Base-by-base conservation (phyloP, 2,329 filamentous ascomycete genomes). In the Fusarium sp. region DNA sequence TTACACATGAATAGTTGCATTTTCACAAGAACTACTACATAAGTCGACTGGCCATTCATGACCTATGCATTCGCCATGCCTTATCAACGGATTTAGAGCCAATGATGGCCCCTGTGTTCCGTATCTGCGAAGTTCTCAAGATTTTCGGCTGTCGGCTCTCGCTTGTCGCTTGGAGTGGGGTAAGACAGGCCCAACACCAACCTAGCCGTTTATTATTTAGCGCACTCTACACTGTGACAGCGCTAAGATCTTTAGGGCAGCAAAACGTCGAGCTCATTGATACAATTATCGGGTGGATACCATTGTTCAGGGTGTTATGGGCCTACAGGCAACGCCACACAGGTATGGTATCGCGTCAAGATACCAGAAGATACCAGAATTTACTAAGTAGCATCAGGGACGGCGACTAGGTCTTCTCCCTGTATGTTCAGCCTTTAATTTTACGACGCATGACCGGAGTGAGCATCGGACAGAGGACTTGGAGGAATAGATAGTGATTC, bases 1-100 rank as follows among this genome's bases (percentile, higher is more conserved):
- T 12, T 3, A 26, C 1, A 3, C 2, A 3, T 9, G 13, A 12
- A 26, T 6, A 5, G 6, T 26, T 22, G 3, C 5, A 2, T 12
- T 17, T 13, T 2, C n/a, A n/a, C 10, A 3, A n/a, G 14, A 5
- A 18, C 15, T 6, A 12, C n/a, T 36, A 26, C 13, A 1, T 3
- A 13, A 4, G 12, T 4, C 9, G 5, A 36, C 9, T 52, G 8
- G 17, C 5, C 12, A 20, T n/a, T 39, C 20, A 3, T 13, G 8
- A 4, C 34, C 24, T 39, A 18, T 13, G 3, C 6, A 28, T 39
- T n/a, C 8, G 2, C 10, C 51, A n/a, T 28, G 14, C n/a, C n/a
- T 26, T 6, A 5, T 26, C 13, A 11, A 15, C 6, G 3, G 18
- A 26, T 12, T 6, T 4, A 5, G 9, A 26, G 13, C 30, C n/a